Evolutionary conservation across 352 stramenopile genomes (phyloP), one percentile per base, ranked within the genome.

Genomic region (Phytophthora constricta): DNA sequence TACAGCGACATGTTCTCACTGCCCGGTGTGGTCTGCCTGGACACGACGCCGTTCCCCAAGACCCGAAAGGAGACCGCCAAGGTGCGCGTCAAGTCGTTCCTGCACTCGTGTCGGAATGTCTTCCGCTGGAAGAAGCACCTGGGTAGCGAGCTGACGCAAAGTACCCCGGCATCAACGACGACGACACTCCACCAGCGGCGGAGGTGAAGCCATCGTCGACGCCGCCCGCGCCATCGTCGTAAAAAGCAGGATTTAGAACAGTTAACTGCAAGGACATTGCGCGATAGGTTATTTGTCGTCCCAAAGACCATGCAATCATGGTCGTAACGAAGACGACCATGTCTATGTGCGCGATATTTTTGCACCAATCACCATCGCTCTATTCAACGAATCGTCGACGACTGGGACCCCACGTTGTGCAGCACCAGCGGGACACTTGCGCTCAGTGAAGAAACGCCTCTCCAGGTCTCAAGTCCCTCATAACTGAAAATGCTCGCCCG

Each of bases 1-100:
- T 95, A 89, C 60, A 93, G 85, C 55, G 87, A 95, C 67, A 95
- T 93, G 87, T 93, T 95, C 58, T 86, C 84, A 13, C 68, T 95
- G 4, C 87, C 87, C 0, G 87, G 87, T 25, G 85, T 93, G 10
- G 76, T 95, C 19, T 95, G 87, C 57, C 72, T 95, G 16, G 87
- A 95, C 67, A 93, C 86, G 52, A 93, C 85, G 53, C 84, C 87
- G 39, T 91, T 95, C 70, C 87, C 87, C 5, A 89, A 82, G 64
- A 93, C 80, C n/a, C 78, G 74, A 34, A 87, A 77, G 55, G 84
- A 90, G 52, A 68, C 71, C 11, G 71, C 77, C 55, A 92, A 95
- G 65, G 84, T 92, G 68, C 83, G 86, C 58, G 53, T 88, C 62
- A 93, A 95, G 76, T 91, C 84, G 45, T 77, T 93, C 37, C 20